Conservation (phyloP, 306 rosid genomes). For the Vigna radiata region DNA sequence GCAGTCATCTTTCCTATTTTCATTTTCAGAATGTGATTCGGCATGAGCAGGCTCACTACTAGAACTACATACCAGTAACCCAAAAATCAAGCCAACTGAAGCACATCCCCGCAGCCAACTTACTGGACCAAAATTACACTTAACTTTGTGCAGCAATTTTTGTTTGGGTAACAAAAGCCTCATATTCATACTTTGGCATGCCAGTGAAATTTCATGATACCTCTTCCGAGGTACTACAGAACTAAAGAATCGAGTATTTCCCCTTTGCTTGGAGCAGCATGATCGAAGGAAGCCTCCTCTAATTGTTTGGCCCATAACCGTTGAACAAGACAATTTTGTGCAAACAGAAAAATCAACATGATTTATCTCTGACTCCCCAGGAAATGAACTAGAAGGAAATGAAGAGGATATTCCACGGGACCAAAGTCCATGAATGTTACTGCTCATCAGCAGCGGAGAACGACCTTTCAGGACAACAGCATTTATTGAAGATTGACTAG, state of each 20-base stretch:
- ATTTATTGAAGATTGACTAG: slow-evolving; percentile 55
- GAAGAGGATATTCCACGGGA: slow-evolving; percentile 58
- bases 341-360: slow-evolving; percentile 52
- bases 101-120: slow-evolving; percentile 70
- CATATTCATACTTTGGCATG: slow-evolving; percentile 60
- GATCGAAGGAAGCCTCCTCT: slow-evolving; percentile 58
- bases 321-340: slow-evolving; percentile 49
- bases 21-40: slow-evolving; percentile 54
- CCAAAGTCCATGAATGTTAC: slow-evolving; percentile 61
- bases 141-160: slow-evolving; percentile 62
- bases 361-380: slow-evolving; percentile 51
- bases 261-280: slow-evolving; percentile 62
- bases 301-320: slow-evolving; percentile 55
- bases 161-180: slow-evolving; percentile 62
- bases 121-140: slow-evolving; percentile 54
- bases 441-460: slow-evolving; percentile 62
- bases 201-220: slow-evolving; percentile 60
- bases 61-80: slow-evolving; percentile 66
- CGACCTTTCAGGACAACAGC: slow-evolving; percentile 56
- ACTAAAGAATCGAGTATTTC: slow-evolving; percentile 42
- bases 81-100: slow-evolving; percentile 72
- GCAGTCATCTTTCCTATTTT: slow-evolving; percentile 48
- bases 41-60: slow-evolving; percentile 68
- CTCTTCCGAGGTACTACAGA: slow-evolving; percentile 50
- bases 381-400: slow-evolving; percentile 48